Base-by-base conservation (phyloP, 768 basidiomycete genomes). In the Kwoniella sp. region DNA sequence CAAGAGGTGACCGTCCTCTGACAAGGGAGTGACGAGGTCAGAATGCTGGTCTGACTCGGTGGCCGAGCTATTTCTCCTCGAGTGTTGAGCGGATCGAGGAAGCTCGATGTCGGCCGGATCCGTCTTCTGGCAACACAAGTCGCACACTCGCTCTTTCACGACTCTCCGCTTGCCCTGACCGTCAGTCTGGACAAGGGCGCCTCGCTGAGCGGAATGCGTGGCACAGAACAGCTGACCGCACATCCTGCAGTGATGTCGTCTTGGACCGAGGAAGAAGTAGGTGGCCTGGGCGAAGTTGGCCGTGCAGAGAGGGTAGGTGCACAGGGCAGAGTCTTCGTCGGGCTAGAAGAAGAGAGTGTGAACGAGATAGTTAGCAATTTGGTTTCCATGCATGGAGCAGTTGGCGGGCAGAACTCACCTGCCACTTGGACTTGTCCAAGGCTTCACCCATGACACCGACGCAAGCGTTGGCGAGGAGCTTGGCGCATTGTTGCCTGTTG, bases 191-290 rank as follows among this genome's bases (percentile, higher is more conserved):
- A 72, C 30, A 1, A 73, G 58, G 4, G 66, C 52, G 4, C 61
- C 69, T 9, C 65, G 58, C 28, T 70, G 68, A 28, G 63, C 52
- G 11, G 73, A 68, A 55, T 77, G 76, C 7, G 59, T 37, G 13
- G 59, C 53, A 55, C 76, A 77, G 62, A 67, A 73, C 26, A 75
- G 38, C n/a, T 61, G 55, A 25, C 76, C 76, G 55, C 76, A 77
- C 29, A 67, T 55, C 9, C 76, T 70, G 67, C 76, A 77, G 62
- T 77, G 76, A 56, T 77, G 76, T 30, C 73, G 60, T 20, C 75
- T 59, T 26, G 68, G 72, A 47, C 66, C 68, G 37, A 74, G 53
- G 54, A 72, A 59, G 45, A 72, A 73, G 72, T 70, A 71, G 31
- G 57, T 63, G 29, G 66, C 41, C 20, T 72, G 63, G 28, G 69